A percentile compares a stretch with the other conserved stretches of the same genome.
Conservation (phyloP, 1,284 basidiomycete species). For the Apiotrichum gracile region DNA sequence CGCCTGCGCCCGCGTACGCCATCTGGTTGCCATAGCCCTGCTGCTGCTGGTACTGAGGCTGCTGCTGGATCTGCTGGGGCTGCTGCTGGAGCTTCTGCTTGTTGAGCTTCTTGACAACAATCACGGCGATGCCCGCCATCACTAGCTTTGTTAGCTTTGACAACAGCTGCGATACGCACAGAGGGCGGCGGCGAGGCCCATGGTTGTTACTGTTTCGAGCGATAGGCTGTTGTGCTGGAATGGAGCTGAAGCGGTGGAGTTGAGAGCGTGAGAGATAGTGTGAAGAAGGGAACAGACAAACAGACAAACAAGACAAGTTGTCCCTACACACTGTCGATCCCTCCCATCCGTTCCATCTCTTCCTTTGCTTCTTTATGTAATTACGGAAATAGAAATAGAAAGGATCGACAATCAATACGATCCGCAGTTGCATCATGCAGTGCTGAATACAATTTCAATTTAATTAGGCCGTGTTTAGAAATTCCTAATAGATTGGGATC, state of each 20-base stretch:
- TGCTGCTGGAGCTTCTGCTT: conserved; percentile 1
- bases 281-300: too few species aligned
- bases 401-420: too few species aligned
- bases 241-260: background rate
- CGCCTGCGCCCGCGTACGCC: background rate
- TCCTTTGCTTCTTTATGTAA: too few species aligned
- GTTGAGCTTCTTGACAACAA: conserved; percentile 9
- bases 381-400: too few species aligned
- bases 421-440: too few species aligned
- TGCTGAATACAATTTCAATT: too few species aligned
- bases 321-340: too few species aligned
- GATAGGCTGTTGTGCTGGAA: background rate
- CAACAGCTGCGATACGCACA: background rate
- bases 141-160: background rate
- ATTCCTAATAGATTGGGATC: too few species aligned
- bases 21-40: background rate
- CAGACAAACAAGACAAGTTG: too few species aligned
- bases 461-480: too few species aligned
- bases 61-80: conserved; percentile 7
- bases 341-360: too few species aligned
- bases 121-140: conserved; percentile 5
- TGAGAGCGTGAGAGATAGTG: background rate
- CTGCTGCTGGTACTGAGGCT: conserved; percentile 4
- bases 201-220: background rate
- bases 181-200: background rate